These are phyloP conservation scores for Fistulifera pelliculosa DNA, from an alignment of 108 stramenopile species.

Conservation along the genomic window DNA sequence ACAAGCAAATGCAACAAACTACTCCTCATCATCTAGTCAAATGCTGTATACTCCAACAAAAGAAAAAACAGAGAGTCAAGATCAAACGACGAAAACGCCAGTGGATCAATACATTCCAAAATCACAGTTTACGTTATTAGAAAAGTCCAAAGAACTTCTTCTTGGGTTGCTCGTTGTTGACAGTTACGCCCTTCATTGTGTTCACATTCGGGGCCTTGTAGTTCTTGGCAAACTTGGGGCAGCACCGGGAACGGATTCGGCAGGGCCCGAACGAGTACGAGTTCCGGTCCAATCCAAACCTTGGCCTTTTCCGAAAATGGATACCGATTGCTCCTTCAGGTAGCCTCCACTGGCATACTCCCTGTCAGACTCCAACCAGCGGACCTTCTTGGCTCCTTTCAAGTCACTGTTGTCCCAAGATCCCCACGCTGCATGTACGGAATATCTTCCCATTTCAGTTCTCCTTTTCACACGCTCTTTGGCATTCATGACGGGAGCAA, in stretches of 20 bases:
- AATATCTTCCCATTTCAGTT: conserved; percentile 50
- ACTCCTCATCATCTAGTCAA: no score
- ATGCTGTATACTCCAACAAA: no score
- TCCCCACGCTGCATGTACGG: conserved; percentile 45
- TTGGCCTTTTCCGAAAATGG: conserved; percentile 62
- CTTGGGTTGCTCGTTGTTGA: conserved; percentile 22
- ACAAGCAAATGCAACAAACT: no score
- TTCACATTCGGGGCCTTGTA: conserved; percentile 75
- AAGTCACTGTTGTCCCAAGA: conserved; percentile 65
- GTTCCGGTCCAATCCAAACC: conserved; percentile 83
- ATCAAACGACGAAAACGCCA: no score
- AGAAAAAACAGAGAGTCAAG: no score
- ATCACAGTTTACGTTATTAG: conserved; percentile 25
- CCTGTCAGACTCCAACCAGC: conserved; percentile 60
- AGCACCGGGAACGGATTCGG: conserved; percentile 24
- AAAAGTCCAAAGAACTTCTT: conserved; percentile 67
- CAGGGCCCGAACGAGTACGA: conserved; percentile 20
- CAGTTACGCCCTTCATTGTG: conserved; percentile 26
- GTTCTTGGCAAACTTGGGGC: conserved; percentile 58
- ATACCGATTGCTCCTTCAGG: conserved; percentile 66
- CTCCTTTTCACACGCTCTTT: conserved; percentile 46
- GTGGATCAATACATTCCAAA: no score
- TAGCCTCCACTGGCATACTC: conserved; percentile 65
- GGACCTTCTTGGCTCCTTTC: conserved; percentile 45
- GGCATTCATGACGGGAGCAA: conserved; percentile 62